Evolutionary conservation across 305 asterid genomes (phyloP).

Genomic region (Fraxinus sp.): DNA sequence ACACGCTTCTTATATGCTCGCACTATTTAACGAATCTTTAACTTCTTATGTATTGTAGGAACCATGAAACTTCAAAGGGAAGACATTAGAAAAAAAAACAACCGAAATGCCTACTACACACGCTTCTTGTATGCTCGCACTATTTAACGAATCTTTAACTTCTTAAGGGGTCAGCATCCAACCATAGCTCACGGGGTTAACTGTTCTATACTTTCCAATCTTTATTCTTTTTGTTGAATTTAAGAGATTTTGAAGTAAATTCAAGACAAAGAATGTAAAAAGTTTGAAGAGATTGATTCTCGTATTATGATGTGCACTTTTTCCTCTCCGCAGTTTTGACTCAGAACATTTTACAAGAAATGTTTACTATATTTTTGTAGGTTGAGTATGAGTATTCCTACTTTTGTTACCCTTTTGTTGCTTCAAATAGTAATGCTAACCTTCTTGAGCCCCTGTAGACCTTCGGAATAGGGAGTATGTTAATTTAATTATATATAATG

Average conservation of each 20-base stretch:
- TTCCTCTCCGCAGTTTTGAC: not conserved
- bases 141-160: not conserved
- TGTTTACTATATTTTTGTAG: slow-evolving; percentile 1
- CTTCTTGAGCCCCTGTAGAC: not conserved
- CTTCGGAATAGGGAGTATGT: not conserved
- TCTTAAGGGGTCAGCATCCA: slow-evolving; percentile 13
- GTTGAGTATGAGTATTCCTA: not conserved
- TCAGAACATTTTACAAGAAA: slow-evolving; percentile 4
- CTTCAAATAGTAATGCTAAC: not conserved
- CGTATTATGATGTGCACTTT: not conserved
- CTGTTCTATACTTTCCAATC: not conserved
- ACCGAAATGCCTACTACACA: not conserved
- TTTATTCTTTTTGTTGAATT: not conserved
- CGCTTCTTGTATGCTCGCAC: not conserved
- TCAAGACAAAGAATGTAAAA: not conserved
- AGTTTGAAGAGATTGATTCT: slow-evolving; percentile 1
- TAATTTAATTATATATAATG: slow-evolving; percentile 5
- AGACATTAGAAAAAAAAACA: not conserved
- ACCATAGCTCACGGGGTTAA: slow-evolving; percentile 1
- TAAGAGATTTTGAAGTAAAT: not conserved
- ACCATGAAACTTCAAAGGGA: not conserved
- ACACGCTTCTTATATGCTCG: not conserved
- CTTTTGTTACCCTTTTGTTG: slow-evolving; percentile 6
- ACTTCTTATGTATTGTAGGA: not conserved
- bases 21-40: not conserved